Base-by-base conservation (phyloP, 768 basidiomycete species). In the Holtermanniella nyarrowii region DNA sequence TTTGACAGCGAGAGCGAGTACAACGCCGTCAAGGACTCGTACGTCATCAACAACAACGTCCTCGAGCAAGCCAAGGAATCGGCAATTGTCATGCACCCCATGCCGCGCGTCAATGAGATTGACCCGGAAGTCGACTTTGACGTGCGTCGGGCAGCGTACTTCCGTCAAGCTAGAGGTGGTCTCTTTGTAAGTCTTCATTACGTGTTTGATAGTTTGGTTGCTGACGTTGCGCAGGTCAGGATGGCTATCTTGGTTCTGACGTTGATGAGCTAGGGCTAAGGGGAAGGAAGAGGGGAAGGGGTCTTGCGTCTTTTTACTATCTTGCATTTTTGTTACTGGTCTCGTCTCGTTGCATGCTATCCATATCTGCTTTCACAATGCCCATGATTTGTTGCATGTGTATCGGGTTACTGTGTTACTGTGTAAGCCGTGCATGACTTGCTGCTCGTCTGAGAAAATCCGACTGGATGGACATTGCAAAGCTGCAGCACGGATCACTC, bases 61-160 rank as follows among this genome's bases (percentile, higher is more conserved):
- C 77, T 99, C 23, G 82, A 89, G 4, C 78, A 86, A 41, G 93
- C 95, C 10, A 97, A 97, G 75, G 85, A 88, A 57, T 86, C 90
- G 48, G 88, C 95, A 82, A 96, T 97, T 53, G 89, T 97, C 58
- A 93, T 99, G 90, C 95, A 99, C 72, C 95, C 95, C n/a, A 76
- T 99, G 20, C 95, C 95, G 13, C 75, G 95, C 63, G 82, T 93
- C 46, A 88, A 87, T 54, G 95, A 99, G 84, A 96, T 99, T 62
- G 93, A 96, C 69, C 88, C 89, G 2, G 91, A 93, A 70, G 91
- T 99, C 42, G 95, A 99, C 72, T 96, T 91, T 60, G 93, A 97
- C 71, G 85, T 82, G 5, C 81, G 86, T 24, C 80, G 91, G 11
- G 91, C 91, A 2, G 89, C 88, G 20, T 97, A 96, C 74, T 96